Evolutionary conservation across 176 grass and related monocot species (phyloP), one percentile per base, ranked within the genome.

Genomic region (Oryza brachyantha): DNA sequence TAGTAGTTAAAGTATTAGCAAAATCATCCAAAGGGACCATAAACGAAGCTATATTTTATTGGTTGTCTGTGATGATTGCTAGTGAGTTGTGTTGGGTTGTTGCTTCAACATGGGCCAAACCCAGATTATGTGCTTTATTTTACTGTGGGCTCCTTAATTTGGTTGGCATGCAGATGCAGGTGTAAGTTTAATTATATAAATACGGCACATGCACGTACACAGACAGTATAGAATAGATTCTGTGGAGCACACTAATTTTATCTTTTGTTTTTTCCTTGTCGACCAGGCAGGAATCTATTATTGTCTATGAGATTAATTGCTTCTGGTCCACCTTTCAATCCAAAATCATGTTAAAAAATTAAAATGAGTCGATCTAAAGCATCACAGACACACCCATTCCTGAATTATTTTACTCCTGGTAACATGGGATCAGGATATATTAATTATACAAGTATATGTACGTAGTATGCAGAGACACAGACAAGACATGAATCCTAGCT

Each of bases 211-310:
- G 54, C 72, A 73, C 46, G 45, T 73, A 50, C 29, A 27, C 45
- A 58, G n/a, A n/a, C n/a, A n/a, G n/a, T n/a, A n/a, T n/a, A n/a
- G 34, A 2, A 6, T 70, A 62, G 27, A 72, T 24, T 78, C 54
- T 69, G 37, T 68, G 52, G 65, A 84, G 73, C 29, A 29, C 21
- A 13, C 41, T 55, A 40, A 39, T 75, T 77, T 32, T 40, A 19
- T 37, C 65, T 3, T 37, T 8, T 43, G 48, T n/a, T 19, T 55
- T 40, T 36, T 36, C 5, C 35, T 19, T 46, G 21, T 24, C 3
- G 62, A 37, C 3, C 54, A 36, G n/a, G 29, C 37, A 69, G 60
- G 40, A 37, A 28, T 29, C 1, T n/a, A n/a, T n/a, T n/a, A n/a
- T n/a, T n/a, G n/a, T n/a, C n/a, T 29, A 19, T 22, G 16, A 39